phyloP scores from a whole-genome alignment of 371 early-diverging fungal genomes.

The Actinomortierella ambigua region DNA sequence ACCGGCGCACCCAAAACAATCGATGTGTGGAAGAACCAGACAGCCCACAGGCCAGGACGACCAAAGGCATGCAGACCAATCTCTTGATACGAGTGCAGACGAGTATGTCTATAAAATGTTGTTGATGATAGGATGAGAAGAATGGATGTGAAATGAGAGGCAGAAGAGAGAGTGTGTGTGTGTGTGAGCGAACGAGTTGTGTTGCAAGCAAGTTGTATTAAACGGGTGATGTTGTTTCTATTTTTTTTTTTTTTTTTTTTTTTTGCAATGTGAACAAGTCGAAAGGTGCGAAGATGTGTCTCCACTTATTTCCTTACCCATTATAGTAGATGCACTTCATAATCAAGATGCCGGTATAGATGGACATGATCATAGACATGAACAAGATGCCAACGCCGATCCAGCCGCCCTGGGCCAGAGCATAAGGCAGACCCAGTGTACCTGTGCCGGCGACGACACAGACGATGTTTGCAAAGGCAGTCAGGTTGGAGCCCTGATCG shows the following conservation, averaged over 20 bases:
- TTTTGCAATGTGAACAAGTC: too few relatives aligned
- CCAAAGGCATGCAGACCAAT: slow-evolving; percentile 76
- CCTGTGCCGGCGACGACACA: slow-evolving; percentile 90
- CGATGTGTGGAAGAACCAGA: slow-evolving; percentile 69
- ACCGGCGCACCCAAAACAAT: slow-evolving; percentile 75
- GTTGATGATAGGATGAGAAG: background rate
- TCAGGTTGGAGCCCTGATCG: slow-evolving; percentile 38
- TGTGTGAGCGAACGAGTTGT: background rate
- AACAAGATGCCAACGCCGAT: slow-evolving; percentile 72
- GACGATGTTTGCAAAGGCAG: slow-evolving; percentile 68
- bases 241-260: too few relatives aligned
- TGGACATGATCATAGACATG: slow-evolving; percentile 73
- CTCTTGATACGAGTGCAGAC: slow-evolving; percentile 61
- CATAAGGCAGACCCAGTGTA: slow-evolving; percentile 82
- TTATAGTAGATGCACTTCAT: slow-evolving; percentile 74
- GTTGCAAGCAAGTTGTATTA: slow-evolving; percentile 10
- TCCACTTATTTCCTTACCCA: slow-evolving; percentile 1
- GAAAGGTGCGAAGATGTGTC: too few relatives aligned
- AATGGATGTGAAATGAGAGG: background rate
- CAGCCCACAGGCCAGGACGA: slow-evolving; percentile 56
- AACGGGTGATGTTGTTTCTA: too few relatives aligned
- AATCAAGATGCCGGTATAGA: slow-evolving; percentile 72
- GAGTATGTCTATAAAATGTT: slow-evolving; percentile 26
- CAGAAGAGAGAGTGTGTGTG: background rate
- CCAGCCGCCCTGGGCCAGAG: slow-evolving; percentile 86